These are phyloP conservation scores for Phytophthora constricta DNA, from an alignment of 352 stramenopile species.

Conservation along the genomic window DNA sequence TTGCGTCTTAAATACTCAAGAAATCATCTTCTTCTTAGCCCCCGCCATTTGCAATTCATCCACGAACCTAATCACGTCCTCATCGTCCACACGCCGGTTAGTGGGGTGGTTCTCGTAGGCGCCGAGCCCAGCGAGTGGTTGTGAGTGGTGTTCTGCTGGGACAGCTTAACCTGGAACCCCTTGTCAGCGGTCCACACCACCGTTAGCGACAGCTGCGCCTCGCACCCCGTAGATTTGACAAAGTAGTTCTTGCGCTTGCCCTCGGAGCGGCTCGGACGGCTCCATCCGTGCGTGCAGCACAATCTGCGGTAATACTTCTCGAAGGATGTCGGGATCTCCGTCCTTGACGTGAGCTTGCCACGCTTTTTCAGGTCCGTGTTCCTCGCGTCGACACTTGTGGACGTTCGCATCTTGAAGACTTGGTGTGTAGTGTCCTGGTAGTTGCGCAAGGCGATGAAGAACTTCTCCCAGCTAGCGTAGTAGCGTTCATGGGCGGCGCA, in stretches of 20 bases:
- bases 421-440: neutral
- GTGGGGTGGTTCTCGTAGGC: no score
- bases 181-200: neutral
- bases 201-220: neutral
- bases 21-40: no score
- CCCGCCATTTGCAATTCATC: no score
- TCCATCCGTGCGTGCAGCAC: conserved; percentile 9
- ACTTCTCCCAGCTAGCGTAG: neutral
- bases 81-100: no score
- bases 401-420: neutral
- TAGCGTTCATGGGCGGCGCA: neutral
- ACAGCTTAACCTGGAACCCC: neutral
- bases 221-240: conserved; percentile 6
- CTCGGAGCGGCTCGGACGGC: neutral
- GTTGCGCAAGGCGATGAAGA: neutral
- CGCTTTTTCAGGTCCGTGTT: neutral
- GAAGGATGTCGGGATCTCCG: neutral
- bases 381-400: neutral
- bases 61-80: no score
- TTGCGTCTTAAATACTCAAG: no score
- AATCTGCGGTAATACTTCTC: conserved; percentile 1
- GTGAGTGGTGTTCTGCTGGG: neutral
- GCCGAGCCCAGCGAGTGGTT: no score
- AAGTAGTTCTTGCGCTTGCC: conserved; percentile 9
- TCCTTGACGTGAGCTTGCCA: neutral